These are phyloP conservation scores for Paraleonurus japonicus DNA, from an alignment of 257 asterid genomes.

Conservation along the genomic window DNA sequence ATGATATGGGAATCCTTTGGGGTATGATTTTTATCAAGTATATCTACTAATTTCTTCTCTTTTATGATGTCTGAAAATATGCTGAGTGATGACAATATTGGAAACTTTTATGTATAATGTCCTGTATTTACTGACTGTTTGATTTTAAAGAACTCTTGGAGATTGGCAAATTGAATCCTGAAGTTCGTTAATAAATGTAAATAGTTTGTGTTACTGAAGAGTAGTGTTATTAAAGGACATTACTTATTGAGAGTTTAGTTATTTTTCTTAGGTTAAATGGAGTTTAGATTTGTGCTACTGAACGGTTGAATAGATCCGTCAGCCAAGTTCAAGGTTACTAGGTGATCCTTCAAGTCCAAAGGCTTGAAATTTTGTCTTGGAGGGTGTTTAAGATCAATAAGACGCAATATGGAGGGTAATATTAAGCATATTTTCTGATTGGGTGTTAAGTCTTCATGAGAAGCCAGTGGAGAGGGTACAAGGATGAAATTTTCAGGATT, in stretches of 20 bases:
- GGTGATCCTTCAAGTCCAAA: neutral
- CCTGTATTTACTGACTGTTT: neutral
- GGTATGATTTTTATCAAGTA: conserved; percentile 44
- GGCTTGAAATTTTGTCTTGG: neutral
- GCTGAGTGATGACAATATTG: neutral
- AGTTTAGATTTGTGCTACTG: neutral
- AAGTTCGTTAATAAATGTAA: neutral
- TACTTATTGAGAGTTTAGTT: neutral
- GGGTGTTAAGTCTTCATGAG: neutral
- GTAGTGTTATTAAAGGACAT: neutral
- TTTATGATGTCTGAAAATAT: neutral
- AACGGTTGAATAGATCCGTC: neutral
- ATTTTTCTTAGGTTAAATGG: neutral
- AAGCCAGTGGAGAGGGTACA: neutral
- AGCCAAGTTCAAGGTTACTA: neutral
- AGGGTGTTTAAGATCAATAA: neutral
- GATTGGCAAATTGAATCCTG: neutral
- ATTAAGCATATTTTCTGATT: neutral
- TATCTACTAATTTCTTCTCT: conserved; percentile 3
- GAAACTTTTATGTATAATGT: neutral
- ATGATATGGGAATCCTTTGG: conserved; percentile 99
- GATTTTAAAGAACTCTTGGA: conserved; percentile 18
- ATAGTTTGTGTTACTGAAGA: neutral
- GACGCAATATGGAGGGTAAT: neutral
- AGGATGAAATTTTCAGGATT: neutral